Evolutionary conservation across 2,329 filamentous ascomycete species (phyloP).

Genomic region (Ophiostoma montium): DNA sequence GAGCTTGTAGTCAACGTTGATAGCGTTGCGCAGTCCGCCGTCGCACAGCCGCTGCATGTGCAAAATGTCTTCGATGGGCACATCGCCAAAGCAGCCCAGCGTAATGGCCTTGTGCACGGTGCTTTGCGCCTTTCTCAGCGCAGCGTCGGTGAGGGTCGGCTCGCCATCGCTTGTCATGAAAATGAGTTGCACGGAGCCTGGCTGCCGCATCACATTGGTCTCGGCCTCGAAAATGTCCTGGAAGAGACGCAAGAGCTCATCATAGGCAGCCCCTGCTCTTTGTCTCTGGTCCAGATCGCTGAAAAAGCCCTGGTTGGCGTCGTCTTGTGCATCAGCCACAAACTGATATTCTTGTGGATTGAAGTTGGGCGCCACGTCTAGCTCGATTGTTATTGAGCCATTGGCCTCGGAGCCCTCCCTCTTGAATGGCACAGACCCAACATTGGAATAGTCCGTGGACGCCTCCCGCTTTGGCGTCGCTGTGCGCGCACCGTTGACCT

Average conservation of each 20-base stretch:
- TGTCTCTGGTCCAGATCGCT: conserved; percentile 65
- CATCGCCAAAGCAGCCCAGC: conserved; percentile 51
- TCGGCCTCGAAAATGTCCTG: conserved; percentile 65
- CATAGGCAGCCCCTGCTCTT: conserved; percentile 59
- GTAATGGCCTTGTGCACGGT: conserved; percentile 59
- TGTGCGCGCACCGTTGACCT: conserved; percentile 1
- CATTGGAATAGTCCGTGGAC: background rate
- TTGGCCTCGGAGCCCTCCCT: background rate
- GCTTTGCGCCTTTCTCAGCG: conserved; percentile 59
- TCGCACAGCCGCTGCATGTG: conserved; percentile 72
- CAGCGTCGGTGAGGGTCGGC: conserved; percentile 48
- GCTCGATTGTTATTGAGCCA: conserved; percentile 32
- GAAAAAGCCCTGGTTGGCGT: conserved; percentile 41
- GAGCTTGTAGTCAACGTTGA: conserved; percentile 53
- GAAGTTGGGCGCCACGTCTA: conserved; percentile 26
- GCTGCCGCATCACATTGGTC: conserved; percentile 45
- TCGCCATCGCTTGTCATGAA: conserved; percentile 44
- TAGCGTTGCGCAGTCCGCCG: conserved; percentile 51
- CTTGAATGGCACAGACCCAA: background rate
- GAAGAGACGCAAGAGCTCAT: conserved; percentile 55
- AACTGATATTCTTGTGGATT: conserved; percentile 39
- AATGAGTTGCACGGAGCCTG: conserved; percentile 39
- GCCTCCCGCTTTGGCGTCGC: conserved; percentile 1
- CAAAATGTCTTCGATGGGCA: conserved; percentile 61
- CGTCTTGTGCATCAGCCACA: conserved; percentile 31